phyloP scores from a whole-genome alignment of 257 asterid species.

The Solanum habrochaites region DNA sequence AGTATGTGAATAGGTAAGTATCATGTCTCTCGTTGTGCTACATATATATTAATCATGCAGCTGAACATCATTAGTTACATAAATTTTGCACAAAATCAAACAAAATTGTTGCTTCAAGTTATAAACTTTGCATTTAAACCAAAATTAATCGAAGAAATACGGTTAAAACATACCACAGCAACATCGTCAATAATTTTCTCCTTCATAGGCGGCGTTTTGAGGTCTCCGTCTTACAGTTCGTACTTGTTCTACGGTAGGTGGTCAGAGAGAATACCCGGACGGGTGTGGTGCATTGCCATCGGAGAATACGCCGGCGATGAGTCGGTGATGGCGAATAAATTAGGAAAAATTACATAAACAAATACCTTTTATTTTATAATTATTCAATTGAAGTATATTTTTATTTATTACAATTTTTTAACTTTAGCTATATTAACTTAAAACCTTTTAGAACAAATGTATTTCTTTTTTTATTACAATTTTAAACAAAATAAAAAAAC shows the following conservation, averaged over 20 bases:
- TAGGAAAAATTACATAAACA: no score
- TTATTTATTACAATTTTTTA: no score
- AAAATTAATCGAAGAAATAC: not conserved
- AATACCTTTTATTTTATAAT: no score
- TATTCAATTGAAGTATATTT: no score
- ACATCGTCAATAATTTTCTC: not conserved
- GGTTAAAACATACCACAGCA: not conserved
- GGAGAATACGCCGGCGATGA: not conserved
- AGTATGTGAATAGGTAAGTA: constrained; percentile 23
- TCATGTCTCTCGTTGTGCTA: constrained; percentile 16
- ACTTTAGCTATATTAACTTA: no score
- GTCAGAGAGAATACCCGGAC: not conserved
- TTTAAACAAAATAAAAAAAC: no score
- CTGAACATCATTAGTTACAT: not conserved
- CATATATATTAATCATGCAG: constrained; percentile 14
- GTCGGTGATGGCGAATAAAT: not conserved
- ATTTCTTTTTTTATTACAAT: no score
- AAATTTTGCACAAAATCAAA: not conserved
- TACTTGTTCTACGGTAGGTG: not conserved
- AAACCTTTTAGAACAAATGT: no score
- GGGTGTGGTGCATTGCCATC: not conserved
- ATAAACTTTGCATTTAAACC: not conserved
- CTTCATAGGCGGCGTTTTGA: not conserved
- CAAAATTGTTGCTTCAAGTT: not conserved
- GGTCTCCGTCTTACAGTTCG: not conserved